phyloP scores from a whole-genome alignment of 495 filamentous ascomycete genomes.

The Penicillium diatomitis region DNA sequence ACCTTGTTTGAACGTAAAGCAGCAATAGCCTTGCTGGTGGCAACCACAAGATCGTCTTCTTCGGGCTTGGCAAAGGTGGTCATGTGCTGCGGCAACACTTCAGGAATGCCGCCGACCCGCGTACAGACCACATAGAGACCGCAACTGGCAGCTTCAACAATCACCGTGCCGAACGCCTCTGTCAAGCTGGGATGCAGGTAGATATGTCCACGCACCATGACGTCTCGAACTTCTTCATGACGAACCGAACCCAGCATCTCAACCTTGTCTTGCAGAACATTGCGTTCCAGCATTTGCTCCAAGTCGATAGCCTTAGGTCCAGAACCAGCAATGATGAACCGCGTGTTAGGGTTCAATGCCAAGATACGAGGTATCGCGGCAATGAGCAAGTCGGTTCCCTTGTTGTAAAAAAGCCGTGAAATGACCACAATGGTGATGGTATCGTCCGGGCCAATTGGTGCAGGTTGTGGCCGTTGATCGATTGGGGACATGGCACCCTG shows the following conservation, averaged over 20 bases:
- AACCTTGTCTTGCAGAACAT: slow-evolving; percentile 89
- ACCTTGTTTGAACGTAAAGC: slow-evolving; percentile 86
- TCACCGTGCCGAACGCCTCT: slow-evolving; percentile 94
- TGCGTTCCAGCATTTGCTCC: slow-evolving; percentile 93
- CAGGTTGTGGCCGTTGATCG: slow-evolving; percentile 38
- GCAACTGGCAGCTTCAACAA: slow-evolving; percentile 93
- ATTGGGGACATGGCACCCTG: slow-evolving; percentile 22
- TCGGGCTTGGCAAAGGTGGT: slow-evolving; percentile 74
- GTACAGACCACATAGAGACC: slow-evolving; percentile 95
- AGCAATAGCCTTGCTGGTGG: slow-evolving; percentile 74
- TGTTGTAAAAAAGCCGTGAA: slow-evolving; percentile 97
- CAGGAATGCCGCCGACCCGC: slow-evolving; percentile 90
- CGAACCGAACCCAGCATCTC: slow-evolving; percentile 85
- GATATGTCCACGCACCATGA: slow-evolving; percentile 97
- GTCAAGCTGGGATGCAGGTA: slow-evolving; percentile 93
- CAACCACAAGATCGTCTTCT: slow-evolving; percentile 59
- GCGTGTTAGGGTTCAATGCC: slow-evolving; percentile 78
- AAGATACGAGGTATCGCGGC: slow-evolving; percentile 90
- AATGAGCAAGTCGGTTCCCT: slow-evolving; percentile 90
- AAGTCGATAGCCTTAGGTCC: slow-evolving; percentile 96
- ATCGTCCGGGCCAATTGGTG: slow-evolving; percentile 63
- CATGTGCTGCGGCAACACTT: slow-evolving; percentile 84
- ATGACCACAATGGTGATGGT: slow-evolving; percentile 95
- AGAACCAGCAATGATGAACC: slow-evolving; percentile 92
- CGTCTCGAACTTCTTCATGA: slow-evolving; percentile 93